Conservation (phyloP, 73 alveolate species). For the Paraurostyla sp. region DNA sequence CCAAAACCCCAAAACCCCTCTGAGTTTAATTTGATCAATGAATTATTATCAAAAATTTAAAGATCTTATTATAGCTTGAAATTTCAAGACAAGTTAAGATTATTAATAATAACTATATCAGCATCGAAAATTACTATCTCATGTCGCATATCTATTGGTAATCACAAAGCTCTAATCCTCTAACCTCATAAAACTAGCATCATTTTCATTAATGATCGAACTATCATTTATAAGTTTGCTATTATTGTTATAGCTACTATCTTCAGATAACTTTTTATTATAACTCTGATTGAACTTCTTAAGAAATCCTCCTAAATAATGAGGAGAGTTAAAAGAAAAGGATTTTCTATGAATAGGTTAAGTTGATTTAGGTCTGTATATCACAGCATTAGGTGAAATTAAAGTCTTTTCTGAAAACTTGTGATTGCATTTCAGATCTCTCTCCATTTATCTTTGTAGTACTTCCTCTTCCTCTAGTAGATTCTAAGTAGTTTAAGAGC, state of each 20-base stretch:
- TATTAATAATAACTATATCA: too few species aligned
- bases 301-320: background rate
- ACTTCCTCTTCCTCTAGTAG: constrained; percentile 4
- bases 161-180: constrained; percentile 35
- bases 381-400: constrained; percentile 14
- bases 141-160: constrained; percentile 48
- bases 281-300: background rate
- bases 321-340: constrained; percentile 49
- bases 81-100: too few species aligned
- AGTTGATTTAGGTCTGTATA: constrained; percentile 40
- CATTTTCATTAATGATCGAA: constrained; percentile 11
- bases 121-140: background rate
- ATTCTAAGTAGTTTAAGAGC: background rate
- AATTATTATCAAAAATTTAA: too few species aligned
- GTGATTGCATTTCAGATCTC: constrained; percentile 3
- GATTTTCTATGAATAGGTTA: constrained; percentile 47
- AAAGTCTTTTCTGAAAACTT: constrained; percentile 40
- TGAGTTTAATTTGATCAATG: too few species aligned
- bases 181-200: background rate
- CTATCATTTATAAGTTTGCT: background rate
- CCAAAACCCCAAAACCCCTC: too few species aligned
- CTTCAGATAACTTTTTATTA: background rate
- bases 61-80: background rate
- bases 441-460: background rate
- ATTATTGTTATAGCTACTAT: background rate